Conservation (phyloP, 441 rosid genomes). For the Isatis lusitanica region DNA sequence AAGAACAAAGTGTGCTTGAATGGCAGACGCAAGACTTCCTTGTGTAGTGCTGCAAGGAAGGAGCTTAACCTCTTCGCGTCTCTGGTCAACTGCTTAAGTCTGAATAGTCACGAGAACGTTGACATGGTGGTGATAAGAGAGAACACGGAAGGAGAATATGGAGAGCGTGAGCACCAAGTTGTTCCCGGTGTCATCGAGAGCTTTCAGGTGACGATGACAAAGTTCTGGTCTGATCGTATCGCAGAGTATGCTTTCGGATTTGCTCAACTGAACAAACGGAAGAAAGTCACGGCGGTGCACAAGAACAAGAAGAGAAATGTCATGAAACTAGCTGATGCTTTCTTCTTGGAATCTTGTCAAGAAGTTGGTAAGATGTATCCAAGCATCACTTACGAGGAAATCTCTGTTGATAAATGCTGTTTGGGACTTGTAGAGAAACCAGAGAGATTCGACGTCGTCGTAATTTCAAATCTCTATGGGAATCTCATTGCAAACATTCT, state of each 20-base stretch:
- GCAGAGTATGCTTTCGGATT: slow-evolving; percentile 82
- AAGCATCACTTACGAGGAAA: slow-evolving; percentile 47
- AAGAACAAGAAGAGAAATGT: slow-evolving; percentile 41
- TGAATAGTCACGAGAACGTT: slow-evolving; percentile 62
- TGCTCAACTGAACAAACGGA: slow-evolving; percentile 74
- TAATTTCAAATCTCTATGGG: slow-evolving; percentile 83
- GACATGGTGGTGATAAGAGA: slow-evolving; percentile 84
- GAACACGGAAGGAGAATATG: slow-evolving; percentile 72
- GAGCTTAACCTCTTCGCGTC: slow-evolving; percentile 79
- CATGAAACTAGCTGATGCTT: slow-evolving; percentile 85
- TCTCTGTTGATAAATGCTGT: slow-evolving; percentile 47
- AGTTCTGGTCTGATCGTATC: slow-evolving; percentile 79
- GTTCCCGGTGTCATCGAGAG: slow-evolving; percentile 86
- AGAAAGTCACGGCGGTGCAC: slow-evolving; percentile 76
- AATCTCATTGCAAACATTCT: slow-evolving; percentile 73
- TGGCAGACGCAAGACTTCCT: slow-evolving; percentile 57
- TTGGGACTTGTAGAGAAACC: slow-evolving; percentile 87
- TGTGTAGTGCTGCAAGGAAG: slow-evolving; percentile 71
- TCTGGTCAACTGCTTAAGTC: slow-evolving; percentile 65
- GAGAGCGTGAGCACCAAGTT: slow-evolving; percentile 73
- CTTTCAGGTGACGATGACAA: slow-evolving; percentile 79
- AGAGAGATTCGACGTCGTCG: slow-evolving; percentile 81
- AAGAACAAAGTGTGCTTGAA: slow-evolving; percentile 81
- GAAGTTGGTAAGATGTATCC: slow-evolving; percentile 74
- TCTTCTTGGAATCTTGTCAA: slow-evolving; percentile 78